A percentile compares a stretch with the other conserved stretches of the same genome.
Conservation (phyloP, 2,329 filamentous ascomycete species). For the Tolypocladium inflatum region DNA sequence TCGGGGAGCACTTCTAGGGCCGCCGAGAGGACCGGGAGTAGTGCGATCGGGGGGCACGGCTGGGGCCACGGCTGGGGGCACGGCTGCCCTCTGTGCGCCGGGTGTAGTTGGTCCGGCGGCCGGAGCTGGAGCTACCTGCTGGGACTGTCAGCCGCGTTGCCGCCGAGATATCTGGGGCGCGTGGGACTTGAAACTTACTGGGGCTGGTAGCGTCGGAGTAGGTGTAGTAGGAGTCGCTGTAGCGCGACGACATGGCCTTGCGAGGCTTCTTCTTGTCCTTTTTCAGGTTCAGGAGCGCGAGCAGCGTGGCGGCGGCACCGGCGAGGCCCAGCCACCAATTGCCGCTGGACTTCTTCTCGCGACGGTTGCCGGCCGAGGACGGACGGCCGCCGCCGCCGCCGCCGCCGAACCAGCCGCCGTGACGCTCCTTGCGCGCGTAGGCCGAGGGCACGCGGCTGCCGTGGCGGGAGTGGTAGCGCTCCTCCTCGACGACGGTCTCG, state of each 20-base stretch:
- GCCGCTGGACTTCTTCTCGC: slow-evolving; percentile 39
- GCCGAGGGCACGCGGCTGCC: slow-evolving; percentile 30
- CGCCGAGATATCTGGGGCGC: background rate
- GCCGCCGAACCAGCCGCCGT: slow-evolving; percentile 47
- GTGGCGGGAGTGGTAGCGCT: slow-evolving; percentile 43
- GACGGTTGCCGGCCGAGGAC: slow-evolving; percentile 27
- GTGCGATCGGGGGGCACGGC: slow-evolving; percentile 20
- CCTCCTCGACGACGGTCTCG: slow-evolving; percentile 45
- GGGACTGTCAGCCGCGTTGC: slow-evolving; percentile 8
- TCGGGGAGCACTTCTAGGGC: slow-evolving; percentile 7
- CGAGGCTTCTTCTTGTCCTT: slow-evolving; percentile 38
- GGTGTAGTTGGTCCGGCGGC: slow-evolving; percentile 28
- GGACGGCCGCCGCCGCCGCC: slow-evolving; percentile 31
- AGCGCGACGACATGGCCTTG: slow-evolving; percentile 29
- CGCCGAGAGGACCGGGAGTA: slow-evolving; percentile 17
- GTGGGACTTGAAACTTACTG: slow-evolving; percentile 32
- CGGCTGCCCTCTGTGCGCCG: slow-evolving; percentile 22
- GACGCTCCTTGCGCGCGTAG: slow-evolving; percentile 40
- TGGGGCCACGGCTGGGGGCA: slow-evolving; percentile 17
- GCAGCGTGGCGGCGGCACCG: slow-evolving; percentile 39
- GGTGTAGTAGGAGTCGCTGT: slow-evolving; percentile 44
- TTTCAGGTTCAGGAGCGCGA: slow-evolving; percentile 44
- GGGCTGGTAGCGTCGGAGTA: slow-evolving; percentile 38
- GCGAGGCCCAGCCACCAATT: slow-evolving; percentile 44
- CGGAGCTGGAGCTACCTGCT: slow-evolving; percentile 37